Percentiles rank a stretch among this genome's conserved stretches.
Conservation (phyloP, 2,329 filamentous ascomycete genomes). For the Aureobasidium sp. region DNA sequence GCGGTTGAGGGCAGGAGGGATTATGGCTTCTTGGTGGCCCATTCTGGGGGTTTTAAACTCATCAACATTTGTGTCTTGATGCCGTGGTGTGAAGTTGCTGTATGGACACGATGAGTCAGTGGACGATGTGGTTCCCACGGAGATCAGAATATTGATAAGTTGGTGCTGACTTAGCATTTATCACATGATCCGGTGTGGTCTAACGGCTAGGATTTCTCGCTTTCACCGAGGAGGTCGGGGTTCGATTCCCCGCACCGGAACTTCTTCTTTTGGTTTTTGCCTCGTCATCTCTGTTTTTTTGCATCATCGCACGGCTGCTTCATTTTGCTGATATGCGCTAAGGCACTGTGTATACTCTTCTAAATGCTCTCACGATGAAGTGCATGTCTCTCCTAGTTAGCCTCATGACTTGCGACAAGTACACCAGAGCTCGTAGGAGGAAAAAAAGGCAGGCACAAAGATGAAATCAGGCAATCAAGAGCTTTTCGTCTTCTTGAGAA, state of each 20-base stretch:
- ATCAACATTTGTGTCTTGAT: neutral
- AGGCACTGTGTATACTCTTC: no score
- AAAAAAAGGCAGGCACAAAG: neutral
- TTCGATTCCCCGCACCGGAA: conserved; percentile 22
- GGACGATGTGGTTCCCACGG: neutral
- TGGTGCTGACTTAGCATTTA: no score
- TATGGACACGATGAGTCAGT: neutral
- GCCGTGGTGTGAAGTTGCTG: neutral
- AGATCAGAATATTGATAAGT: no score
- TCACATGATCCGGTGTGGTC: conserved; percentile 17
- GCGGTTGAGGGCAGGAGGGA: neutral
- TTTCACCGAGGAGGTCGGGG: conserved; percentile 22
- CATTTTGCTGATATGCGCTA: no score
- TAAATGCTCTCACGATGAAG: no score
- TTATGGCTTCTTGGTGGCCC: neutral
- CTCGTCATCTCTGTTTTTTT: neutral
- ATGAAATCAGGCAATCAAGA: neutral
- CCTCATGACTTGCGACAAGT: neutral
- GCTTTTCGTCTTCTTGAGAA: neutral
- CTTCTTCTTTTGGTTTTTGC: neutral
- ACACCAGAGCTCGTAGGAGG: neutral
- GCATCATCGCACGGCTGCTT: neutral
- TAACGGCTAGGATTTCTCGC: conserved; percentile 22
- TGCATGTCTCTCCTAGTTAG: no score
- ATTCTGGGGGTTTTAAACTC: neutral